A percentile compares a stretch with the other conserved stretches of the same genome.
phyloP scores from a whole-genome alignment of 495 filamentous ascomycete genomes.

The Daldinia vernicosa region DNA sequence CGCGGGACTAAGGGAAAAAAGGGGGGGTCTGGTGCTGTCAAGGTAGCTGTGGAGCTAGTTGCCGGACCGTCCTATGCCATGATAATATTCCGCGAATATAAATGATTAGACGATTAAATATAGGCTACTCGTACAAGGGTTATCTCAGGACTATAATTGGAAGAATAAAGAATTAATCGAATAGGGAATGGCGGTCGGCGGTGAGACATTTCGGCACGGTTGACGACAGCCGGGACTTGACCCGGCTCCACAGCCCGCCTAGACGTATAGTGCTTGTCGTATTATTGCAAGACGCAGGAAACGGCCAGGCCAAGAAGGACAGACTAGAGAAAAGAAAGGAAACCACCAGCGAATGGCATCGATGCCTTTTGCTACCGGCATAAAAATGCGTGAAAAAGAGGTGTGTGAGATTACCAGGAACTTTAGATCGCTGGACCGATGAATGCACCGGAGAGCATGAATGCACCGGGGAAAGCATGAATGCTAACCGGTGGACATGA shows the following conservation, averaged over 20 bases:
- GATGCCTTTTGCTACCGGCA: background rate
- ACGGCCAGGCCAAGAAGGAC: background rate
- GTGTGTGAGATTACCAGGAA: conserved; percentile 1
- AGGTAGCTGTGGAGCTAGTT: conserved; percentile 26
- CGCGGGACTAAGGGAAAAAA: conserved; percentile 27
- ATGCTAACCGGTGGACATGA: conserved; percentile 14
- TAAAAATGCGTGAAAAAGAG: background rate
- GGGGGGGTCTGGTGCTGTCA: background rate
- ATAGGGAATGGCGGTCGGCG: conserved; percentile 29
- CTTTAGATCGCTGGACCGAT: background rate
- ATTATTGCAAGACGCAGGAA: conserved; percentile 4
- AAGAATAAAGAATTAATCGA: conserved; percentile 9
- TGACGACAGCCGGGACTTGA: conserved; percentile 34
- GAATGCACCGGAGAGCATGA: conserved; percentile 12
- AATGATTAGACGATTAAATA: conserved; percentile 17
- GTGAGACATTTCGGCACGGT: conserved; percentile 35
- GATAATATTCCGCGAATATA: conserved; percentile 28
- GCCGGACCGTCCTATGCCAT: conserved; percentile 37
- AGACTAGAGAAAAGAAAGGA: background rate
- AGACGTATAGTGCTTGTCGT: conserved; percentile 5
- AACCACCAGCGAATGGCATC: background rate
- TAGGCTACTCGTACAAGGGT: conserved; percentile 15
- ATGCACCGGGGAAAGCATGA: conserved; percentile 3
- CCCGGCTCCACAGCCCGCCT: conserved; percentile 34
- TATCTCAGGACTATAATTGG: conserved; percentile 25